Percentiles rank a stretch among this genome's conserved stretches.
These are phyloP conservation scores for Naematelia encephala DNA, from an alignment of 768 basidiomycete genomes.

Conservation along the genomic window DNA sequence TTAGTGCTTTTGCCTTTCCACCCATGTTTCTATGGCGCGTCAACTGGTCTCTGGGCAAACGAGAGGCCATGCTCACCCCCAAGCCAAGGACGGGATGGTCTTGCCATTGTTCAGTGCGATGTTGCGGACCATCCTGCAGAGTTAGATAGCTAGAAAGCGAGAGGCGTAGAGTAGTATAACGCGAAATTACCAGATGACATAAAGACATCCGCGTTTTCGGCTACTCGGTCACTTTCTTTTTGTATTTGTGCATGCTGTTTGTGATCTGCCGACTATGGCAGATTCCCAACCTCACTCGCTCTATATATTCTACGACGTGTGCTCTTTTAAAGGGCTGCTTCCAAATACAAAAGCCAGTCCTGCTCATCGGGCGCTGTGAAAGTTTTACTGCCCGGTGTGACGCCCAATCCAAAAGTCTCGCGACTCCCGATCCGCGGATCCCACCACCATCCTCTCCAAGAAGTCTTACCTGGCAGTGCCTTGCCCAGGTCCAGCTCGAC, in stretches of 20 bases:
- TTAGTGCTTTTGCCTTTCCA: slow-evolving; percentile 18
- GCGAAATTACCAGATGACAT: too few relatives aligned
- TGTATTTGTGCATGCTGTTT: too few relatives aligned
- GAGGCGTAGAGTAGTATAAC: too few relatives aligned
- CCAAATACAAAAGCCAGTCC: slow-evolving; percentile 1
- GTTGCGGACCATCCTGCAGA: slow-evolving; percentile 19
- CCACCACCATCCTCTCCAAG: slow-evolving; percentile 4
- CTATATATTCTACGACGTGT: too few relatives aligned
- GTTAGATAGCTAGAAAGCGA: background rate
- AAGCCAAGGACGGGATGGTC: slow-evolving; percentile 34
- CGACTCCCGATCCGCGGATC: background rate
- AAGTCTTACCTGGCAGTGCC: background rate
- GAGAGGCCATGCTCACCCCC: too few relatives aligned
- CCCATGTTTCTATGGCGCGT: slow-evolving; percentile 22
- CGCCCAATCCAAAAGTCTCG: background rate
- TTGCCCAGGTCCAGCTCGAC: slow-evolving; percentile 6
- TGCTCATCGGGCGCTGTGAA: background rate
- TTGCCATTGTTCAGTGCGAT: slow-evolving; percentile 37
- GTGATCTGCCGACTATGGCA: too few relatives aligned
- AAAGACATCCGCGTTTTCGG: too few relatives aligned
- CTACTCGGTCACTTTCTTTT: too few relatives aligned
- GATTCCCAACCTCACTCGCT: too few relatives aligned
- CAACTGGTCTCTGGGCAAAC: too few relatives aligned
- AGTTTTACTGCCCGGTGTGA: background rate
- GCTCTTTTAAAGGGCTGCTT: too few relatives aligned